Conservation (phyloP, 139 green algal genomes). For the Nannochloris sp. region DNA sequence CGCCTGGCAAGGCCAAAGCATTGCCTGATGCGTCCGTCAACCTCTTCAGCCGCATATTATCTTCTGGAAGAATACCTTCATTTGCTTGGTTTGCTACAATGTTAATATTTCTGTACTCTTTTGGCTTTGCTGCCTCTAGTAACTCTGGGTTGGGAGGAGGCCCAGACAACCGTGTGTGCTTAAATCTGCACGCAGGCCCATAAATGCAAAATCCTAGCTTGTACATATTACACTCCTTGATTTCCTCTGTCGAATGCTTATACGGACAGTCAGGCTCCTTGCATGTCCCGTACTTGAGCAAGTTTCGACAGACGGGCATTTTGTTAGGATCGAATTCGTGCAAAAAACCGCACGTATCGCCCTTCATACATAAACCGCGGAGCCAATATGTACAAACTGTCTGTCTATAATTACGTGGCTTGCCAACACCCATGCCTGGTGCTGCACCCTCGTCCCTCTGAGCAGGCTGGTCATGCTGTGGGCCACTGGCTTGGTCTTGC, state of each 20-base stretch:
- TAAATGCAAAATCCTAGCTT: slow-evolving; percentile 96
- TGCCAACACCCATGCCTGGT: not conserved
- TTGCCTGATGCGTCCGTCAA: too few relatives aligned
- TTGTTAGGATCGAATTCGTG: slow-evolving; percentile 80
- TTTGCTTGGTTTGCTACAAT: slow-evolving; percentile 70
- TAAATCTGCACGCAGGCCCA: slow-evolving; percentile 82
- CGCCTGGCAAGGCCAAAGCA: not conserved
- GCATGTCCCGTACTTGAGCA: slow-evolving; percentile 81
- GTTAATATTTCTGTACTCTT: slow-evolving; percentile 67
- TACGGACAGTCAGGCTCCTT: slow-evolving; percentile 85
- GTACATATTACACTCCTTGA: slow-evolving; percentile 99
- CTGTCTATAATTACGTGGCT: slow-evolving; percentile 36
- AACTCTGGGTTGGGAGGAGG: slow-evolving; percentile 53
- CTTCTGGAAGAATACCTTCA: slow-evolving; percentile 25
- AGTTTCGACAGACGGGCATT: slow-evolving; percentile 77
- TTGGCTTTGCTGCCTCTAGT: slow-evolving; percentile 70
- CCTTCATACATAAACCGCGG: slow-evolving; percentile 93
- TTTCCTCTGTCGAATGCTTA: slow-evolving; percentile 88
- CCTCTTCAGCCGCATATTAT: not conserved
- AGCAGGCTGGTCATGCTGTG: slow-evolving; percentile 1
- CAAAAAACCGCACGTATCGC: slow-evolving; percentile 90
- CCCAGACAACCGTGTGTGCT: slow-evolving; percentile 70
- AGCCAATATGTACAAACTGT: slow-evolving; percentile 98
- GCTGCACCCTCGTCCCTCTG: not conserved
- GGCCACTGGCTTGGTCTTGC: not conserved